Evolutionary conservation across 129 eudicot species (phyloP).

Genomic region (Chrysanthemum seticuspe): DNA sequence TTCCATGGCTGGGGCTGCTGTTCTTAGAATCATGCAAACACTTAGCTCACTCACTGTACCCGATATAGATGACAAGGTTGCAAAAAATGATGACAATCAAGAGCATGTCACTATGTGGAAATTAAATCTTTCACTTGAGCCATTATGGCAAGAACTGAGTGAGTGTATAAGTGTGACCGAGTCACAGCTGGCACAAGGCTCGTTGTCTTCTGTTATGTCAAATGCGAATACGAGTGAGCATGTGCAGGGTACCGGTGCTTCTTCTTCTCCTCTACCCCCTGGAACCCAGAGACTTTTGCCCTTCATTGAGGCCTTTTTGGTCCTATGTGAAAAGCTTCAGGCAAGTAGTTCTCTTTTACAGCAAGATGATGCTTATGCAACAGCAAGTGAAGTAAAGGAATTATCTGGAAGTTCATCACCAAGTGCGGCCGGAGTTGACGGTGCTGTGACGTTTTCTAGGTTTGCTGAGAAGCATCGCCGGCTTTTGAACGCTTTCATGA

Average conservation of each 20-base stretch:
- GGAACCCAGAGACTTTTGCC: conserved; percentile 94
- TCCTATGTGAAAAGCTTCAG: conserved; percentile 88
- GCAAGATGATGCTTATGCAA: conserved; percentile 69
- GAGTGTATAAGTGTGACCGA: conserved; percentile 88
- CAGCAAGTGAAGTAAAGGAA: conserved; percentile 89
- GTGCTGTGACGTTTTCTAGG: conserved; percentile 69
- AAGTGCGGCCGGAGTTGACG: conserved; percentile 50
- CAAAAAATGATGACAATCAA: conserved; percentile 48
- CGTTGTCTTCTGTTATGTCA: conserved; percentile 52
- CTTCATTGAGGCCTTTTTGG: conserved; percentile 85
- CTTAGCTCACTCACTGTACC: conserved; percentile 72
- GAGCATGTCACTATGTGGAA: conserved; percentile 78
- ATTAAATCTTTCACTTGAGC: conserved; percentile 76
- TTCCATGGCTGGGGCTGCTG: conserved; percentile 97
- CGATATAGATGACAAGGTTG: conserved; percentile 33
- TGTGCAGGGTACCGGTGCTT: conserved; percentile 43
- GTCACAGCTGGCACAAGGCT: conserved; percentile 67
- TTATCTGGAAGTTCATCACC: conserved; percentile 52
- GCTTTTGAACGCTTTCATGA: conserved; percentile 84
- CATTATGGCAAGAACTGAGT: conserved; percentile 90
- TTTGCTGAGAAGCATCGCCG: conserved; percentile 95
- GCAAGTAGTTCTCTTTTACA: conserved; percentile 54
- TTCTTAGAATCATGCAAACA: conserved; percentile 84
- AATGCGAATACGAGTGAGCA: conserved; percentile 52
- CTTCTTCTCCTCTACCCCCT: conserved; percentile 78